phyloP scores from a whole-genome alignment of 495 filamentous ascomycete genomes.

The Podospora appendiculata region DNA sequence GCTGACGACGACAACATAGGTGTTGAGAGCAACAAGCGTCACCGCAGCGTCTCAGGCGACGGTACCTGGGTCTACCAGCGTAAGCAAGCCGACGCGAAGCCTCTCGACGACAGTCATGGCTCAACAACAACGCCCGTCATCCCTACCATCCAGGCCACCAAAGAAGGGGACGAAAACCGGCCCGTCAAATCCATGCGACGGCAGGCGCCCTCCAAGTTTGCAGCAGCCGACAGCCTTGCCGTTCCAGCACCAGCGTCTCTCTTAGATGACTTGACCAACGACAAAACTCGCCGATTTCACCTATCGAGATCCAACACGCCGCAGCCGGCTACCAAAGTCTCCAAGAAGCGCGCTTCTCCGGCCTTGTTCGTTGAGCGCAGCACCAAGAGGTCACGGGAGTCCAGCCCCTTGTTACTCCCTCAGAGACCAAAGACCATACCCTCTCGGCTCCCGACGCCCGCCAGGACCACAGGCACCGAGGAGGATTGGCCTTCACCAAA shows the following conservation, averaged over 20 bases:
- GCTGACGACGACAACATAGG: background rate
- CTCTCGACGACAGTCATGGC: conserved; percentile 2
- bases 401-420: background rate
- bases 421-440: background rate
- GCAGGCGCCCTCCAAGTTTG: background rate
- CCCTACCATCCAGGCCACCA: conserved; percentile 18
- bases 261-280: background rate
- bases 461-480: too few relatives aligned
- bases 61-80: conserved; percentile 35
- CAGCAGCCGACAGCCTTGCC: background rate
- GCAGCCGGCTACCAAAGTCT: conserved; percentile 12
- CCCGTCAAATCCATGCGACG: conserved; percentile 8
- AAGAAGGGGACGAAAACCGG: conserved; percentile 19
- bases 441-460: too few relatives aligned
- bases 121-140: background rate
- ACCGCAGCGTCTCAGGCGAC: conserved; percentile 22
- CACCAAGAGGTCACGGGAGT: conserved; percentile 22
- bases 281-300: conserved; percentile 34
- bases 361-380: conserved; percentile 43
- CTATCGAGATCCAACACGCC: conserved; percentile 29
- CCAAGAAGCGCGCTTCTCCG: conserved; percentile 30
- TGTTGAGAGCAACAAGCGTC: conserved; percentile 30
- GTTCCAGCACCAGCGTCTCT: background rate
- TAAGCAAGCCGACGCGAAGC: conserved; percentile 16
- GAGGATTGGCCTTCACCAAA: too few relatives aligned